phyloP scores from a whole-genome alignment of 1,284 basidiomycete genomes.

The Marasmius oreades region DNA sequence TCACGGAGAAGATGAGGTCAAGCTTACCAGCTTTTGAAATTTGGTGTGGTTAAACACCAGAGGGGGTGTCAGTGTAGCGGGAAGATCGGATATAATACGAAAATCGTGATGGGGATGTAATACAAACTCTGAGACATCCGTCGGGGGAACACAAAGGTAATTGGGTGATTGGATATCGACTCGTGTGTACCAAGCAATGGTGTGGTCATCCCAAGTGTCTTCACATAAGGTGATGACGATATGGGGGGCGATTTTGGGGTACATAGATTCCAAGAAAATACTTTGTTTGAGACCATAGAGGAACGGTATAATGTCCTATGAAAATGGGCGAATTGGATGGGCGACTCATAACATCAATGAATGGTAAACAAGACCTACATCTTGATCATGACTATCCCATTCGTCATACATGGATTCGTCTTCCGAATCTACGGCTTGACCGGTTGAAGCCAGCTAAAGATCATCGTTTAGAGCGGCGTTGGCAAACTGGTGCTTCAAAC shows the following conservation, averaged over 20 bases:
- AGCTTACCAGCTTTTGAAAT: slow-evolving; percentile 9
- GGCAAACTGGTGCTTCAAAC: neutral
- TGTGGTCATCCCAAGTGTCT: slow-evolving; percentile 8
- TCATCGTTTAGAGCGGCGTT: neutral
- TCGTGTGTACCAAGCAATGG: slow-evolving; percentile 8
- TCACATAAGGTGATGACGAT: slow-evolving; percentile 11
- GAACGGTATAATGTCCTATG: slow-evolving; percentile 6
- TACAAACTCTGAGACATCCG: slow-evolving; percentile 3
- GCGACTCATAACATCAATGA: neutral
- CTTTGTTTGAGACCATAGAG: slow-evolving; percentile 1
- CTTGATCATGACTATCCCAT: slow-evolving; percentile 5
- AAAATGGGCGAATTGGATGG: neutral
- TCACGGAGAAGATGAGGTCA: neutral
- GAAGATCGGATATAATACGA: neutral
- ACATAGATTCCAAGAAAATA: slow-evolving; percentile 11
- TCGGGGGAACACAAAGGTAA: slow-evolving; percentile 3
- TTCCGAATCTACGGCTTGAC: neutral
- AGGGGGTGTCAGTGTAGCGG: neutral
- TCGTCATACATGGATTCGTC: neutral
- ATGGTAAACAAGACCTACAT: slow-evolving; percentile 4
- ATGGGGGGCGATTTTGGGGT: slow-evolving; percentile 8
- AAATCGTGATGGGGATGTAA: neutral
- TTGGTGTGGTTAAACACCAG: slow-evolving; percentile 10
- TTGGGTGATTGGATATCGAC: slow-evolving; percentile 1
- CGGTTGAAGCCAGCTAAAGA: neutral